Evolutionary conservation across 2,329 filamentous ascomycete species (phyloP).

Genomic region (Myriosclerotinia duriaeana): DNA sequence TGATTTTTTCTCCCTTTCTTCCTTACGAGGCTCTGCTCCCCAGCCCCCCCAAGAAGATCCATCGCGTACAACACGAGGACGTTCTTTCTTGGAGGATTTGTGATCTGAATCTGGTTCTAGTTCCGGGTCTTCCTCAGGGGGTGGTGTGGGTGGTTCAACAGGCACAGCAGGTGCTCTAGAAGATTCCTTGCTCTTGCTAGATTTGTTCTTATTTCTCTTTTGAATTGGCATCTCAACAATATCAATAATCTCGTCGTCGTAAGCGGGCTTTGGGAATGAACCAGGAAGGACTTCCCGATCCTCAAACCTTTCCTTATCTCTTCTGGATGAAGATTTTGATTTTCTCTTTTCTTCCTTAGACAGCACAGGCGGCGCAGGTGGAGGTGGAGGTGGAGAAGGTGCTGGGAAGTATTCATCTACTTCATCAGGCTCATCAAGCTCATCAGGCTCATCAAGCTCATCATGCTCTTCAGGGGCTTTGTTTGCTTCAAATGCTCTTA

Average conservation of each 20-base stretch:
- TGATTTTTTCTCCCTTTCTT: conserved; percentile 43
- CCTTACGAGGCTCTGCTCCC: conserved; percentile 53
- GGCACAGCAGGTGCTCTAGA: conserved; percentile 40
- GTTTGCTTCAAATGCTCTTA: conserved; percentile 55
- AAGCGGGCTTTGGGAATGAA: conserved; percentile 2
- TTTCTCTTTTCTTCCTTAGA: conserved; percentile 19
- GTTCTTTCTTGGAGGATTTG: conserved; percentile 69
- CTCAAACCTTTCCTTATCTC: conserved; percentile 14
- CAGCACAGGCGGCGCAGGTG: conserved; percentile 25
- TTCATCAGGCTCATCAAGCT: conserved; percentile 17
- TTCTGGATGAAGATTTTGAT: conserved; percentile 10
- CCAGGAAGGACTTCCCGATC: conserved; percentile 11
- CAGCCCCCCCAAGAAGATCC: conserved; percentile 73
- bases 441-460: conserved; percentile 15
- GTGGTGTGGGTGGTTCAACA: conserved; percentile 42
- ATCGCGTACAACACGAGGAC: conserved; percentile 70
- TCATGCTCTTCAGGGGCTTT: conserved; percentile 37
- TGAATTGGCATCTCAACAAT: conserved; percentile 51
- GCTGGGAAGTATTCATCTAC: conserved; percentile 25
- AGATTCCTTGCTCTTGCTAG: conserved; percentile 40
- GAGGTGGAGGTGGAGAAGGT: conserved; percentile 43
- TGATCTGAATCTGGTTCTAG: conserved; percentile 50
- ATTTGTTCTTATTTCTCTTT: conserved; percentile 46
- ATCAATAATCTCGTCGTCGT: conserved; percentile 37
- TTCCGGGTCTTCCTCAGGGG: conserved; percentile 40